Base-by-base conservation (phyloP, 2,329 filamentous ascomycete species). In the Alternaria sp. region DNA sequence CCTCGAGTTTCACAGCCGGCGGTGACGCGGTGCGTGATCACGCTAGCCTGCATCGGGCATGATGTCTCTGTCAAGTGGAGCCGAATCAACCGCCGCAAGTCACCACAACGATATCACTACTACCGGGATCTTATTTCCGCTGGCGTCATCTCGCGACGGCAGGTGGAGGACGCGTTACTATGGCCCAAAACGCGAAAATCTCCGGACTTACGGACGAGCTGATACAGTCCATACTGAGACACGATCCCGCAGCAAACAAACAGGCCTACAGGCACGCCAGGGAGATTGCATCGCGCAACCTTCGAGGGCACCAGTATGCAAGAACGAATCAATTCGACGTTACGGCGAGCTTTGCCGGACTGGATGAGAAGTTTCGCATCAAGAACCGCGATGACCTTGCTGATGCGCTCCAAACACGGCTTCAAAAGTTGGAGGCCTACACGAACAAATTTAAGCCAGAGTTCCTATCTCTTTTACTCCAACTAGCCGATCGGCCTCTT, bases 291-390 rank as follows among this genome's bases (percentile, higher is more conserved):
- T 66, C 78, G 19, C 79, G 73, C 56, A 77, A 77, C 12, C 71
- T 84, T 19, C 76, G 77, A 63, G 75, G 79, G 23, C 75, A 83
- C 40, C 80, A 81, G 46, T 81, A 81, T 75, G 78, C 75, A 50
- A 80, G 83, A 32, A 82, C 81, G 1, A 85, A 84, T 64, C 83
- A 84, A 56, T 85, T 85, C 70, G 81, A 83, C n/a, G 77, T 85
- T 28, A 75, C 77, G 45, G 68, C 78, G 3, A 78, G 70, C 36
- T 75, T 80, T 17, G 71, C 77, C 21, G 83, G 83, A 1, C 83
- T 97, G 3, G 90, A 94, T 69, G 96, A 98, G 81, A 93, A 95
- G 71, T 96, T 97, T 71, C 87, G 89, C 30, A 86, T 98, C 57
- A 85, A 93, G 51, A 90, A 91, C 73, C 89, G 92, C 65, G 94